Evolutionary conservation across 495 filamentous ascomycete species (phyloP).

Genomic region (Aspergillus diversus): DNA sequence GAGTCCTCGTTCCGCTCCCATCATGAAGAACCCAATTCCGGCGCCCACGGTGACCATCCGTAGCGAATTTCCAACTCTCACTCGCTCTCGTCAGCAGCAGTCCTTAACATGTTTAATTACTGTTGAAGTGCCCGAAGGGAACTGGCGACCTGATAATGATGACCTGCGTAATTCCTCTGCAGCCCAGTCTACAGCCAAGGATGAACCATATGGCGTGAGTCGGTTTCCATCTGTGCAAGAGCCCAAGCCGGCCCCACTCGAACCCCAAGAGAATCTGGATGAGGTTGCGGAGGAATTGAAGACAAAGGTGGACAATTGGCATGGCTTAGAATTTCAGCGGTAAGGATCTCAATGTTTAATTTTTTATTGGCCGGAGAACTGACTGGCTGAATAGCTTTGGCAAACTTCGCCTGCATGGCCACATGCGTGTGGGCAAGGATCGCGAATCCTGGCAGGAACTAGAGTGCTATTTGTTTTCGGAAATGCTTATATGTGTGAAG

Average conservation of each 20-base stretch:
- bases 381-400: conserved; percentile 67
- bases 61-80: conserved; percentile 96
- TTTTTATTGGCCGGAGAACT: conserved; percentile 6
- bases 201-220: conserved; percentile 40
- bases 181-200: conserved; percentile 54
- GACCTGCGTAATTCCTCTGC: conserved; percentile 72
- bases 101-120: conserved; percentile 93
- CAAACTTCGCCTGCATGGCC: conserved; percentile 89
- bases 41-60: conserved; percentile 88
- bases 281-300: conserved; percentile 87
- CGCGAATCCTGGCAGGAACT: conserved; percentile 97
- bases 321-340: conserved; percentile 93
- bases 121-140: conserved; percentile 89
- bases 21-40: conserved; percentile 88
- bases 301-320: conserved; percentile 94
- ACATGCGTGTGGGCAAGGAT: conserved; percentile 93
- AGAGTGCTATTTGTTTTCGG: conserved; percentile 94
- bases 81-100: conserved; percentile 89
- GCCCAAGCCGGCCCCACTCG: conserved; percentile 38
- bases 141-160: conserved; percentile 86
- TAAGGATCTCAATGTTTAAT: conserved; percentile 39
- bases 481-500: conserved; percentile 99
- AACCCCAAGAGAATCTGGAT: conserved; percentile 69
- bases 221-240: conserved; percentile 39
- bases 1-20: conserved; percentile 61